Evolutionary conservation across 176 grass and related monocot species (phyloP).

Genomic region (Oryza coarctata): DNA sequence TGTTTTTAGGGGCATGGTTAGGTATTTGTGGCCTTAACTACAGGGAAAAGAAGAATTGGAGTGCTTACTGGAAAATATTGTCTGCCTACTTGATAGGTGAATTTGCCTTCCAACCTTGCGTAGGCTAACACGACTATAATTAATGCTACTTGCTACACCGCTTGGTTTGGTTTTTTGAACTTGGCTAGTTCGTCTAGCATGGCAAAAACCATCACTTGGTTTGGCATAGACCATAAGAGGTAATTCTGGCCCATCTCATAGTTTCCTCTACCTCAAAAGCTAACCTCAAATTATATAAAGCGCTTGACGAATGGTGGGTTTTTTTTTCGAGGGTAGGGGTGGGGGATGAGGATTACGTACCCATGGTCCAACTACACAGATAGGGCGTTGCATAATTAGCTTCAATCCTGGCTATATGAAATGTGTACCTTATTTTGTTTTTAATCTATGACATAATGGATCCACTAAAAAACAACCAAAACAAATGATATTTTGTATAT

Average conservation of each 20-base stretch:
- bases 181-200: not conserved
- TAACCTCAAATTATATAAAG: no score
- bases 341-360: not conserved
- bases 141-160: not conserved
- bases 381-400: not conserved
- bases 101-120: not conserved
- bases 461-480: not conserved
- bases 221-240: not conserved
- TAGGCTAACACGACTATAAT: not conserved
- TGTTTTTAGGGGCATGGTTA: not conserved
- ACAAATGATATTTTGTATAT: not conserved
- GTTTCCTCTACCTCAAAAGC: not conserved
- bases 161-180: not conserved
- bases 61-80: not conserved
- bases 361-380: not conserved
- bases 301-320: no score
- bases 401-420: not conserved
- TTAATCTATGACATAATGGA: not conserved
- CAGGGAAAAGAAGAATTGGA: not conserved
- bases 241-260: not conserved
- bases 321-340: not conserved
- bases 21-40: not conserved
- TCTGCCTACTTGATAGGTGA: not conserved
- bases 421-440: not conserved
- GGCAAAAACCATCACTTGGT: not conserved